phyloP scores from a whole-genome alignment of 2,329 filamentous ascomycete genomes.

The Colletotrichum chrysophilum region DNA sequence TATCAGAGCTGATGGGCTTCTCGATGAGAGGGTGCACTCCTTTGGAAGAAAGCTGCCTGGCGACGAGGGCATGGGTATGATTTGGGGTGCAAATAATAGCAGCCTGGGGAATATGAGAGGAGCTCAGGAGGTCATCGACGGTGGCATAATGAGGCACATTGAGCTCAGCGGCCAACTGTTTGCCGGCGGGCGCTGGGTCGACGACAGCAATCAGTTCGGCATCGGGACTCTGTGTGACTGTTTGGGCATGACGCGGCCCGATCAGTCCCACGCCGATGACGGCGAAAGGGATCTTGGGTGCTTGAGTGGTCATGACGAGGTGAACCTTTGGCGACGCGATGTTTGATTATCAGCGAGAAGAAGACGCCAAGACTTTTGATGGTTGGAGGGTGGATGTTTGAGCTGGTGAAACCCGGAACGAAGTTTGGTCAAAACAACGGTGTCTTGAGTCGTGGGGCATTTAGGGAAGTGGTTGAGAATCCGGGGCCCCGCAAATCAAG shows the following conservation, averaged over 20 bases:
- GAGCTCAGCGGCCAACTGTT: conserved; percentile 25
- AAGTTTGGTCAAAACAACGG: not conserved
- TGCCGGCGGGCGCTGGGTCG: conserved; percentile 28
- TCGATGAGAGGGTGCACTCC: conserved; percentile 62
- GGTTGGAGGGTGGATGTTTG: not conserved
- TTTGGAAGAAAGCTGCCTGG: conserved; percentile 49
- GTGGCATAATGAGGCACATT: conserved; percentile 29
- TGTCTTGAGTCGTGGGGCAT: not conserved
- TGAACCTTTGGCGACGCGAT: not conserved
- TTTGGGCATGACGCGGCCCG: conserved; percentile 34
- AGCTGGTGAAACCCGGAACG: not conserved
- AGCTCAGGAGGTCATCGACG: conserved; percentile 47
- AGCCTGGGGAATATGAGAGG: conserved; percentile 46
- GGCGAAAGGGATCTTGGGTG: conserved; percentile 24
- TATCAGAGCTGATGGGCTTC: conserved; percentile 56
- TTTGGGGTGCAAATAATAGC: conserved; percentile 67
- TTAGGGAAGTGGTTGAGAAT: not conserved
- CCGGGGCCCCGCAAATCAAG: not conserved
- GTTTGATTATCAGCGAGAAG: not conserved
- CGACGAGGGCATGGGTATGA: conserved; percentile 57
- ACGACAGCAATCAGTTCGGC: conserved; percentile 33
- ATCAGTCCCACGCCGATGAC: conserved; percentile 36
- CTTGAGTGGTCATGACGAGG: not conserved
- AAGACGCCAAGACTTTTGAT: not conserved
- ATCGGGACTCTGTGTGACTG: conserved; percentile 25